Evolutionary conservation across 306 rosid genomes (phyloP).

Genomic region (Carpinus viminea): DNA sequence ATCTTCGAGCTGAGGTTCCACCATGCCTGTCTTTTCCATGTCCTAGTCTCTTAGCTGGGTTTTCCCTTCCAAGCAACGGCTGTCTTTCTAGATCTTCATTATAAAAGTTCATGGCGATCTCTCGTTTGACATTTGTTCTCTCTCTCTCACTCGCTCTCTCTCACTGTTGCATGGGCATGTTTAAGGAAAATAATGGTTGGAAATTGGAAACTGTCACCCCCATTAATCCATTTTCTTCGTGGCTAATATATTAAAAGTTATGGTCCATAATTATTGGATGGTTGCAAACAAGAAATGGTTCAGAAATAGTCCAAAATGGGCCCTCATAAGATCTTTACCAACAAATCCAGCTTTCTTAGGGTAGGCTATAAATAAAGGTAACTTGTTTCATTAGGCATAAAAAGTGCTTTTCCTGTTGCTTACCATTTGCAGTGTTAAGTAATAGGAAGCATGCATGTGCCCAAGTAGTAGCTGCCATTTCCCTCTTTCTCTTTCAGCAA

Average conservation of each 20-base stretch:
- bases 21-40: conserved; percentile 16
- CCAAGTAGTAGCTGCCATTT: no score
- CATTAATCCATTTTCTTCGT: neutral
- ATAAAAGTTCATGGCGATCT: neutral
- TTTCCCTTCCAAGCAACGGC: no score
- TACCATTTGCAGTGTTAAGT: neutral
- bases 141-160: neutral
- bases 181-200: conserved; percentile 1
- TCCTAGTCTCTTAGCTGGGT: neutral
- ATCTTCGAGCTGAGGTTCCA: conserved; percentile 6
- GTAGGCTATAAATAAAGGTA: neutral
- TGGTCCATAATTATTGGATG: conserved; percentile 17
- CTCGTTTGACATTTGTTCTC: conserved; percentile 3
- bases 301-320: no score
- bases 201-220: conserved; percentile 18
- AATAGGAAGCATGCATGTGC: neutral
- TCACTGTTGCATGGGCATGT: neutral
- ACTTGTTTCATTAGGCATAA: neutral
- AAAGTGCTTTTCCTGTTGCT: neutral
- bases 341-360: no score
- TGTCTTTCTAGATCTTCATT: neutral
- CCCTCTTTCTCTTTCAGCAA: no score
- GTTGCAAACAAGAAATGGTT: no score
- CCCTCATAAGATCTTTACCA: no score
- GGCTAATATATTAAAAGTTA: neutral